Evolutionary conservation across 2,329 filamentous ascomycete genomes (phyloP), one percentile per base, ranked within the genome.

Genomic region (Claviceps arundinis): DNA sequence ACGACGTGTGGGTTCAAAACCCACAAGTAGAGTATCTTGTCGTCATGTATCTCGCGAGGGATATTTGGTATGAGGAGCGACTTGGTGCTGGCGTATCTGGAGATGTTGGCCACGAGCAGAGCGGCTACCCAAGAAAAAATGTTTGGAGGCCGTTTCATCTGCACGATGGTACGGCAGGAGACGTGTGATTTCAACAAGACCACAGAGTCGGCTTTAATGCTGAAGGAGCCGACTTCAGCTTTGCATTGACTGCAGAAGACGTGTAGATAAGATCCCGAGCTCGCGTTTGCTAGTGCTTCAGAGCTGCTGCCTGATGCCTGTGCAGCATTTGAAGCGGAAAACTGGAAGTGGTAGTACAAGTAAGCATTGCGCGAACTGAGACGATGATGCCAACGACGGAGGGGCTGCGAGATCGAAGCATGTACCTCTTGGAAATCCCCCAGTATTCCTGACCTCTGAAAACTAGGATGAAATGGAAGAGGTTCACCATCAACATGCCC

Each of bases 121-220:
- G 75, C 72, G 4, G 75, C 72, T 2, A 81, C 67, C 54, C 77
- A 81, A 48, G 79, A 72, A 0, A 68, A 59, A 37, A 73, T 68
- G 43, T 59, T 72, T 5, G 73, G 76, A 4, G 55, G 56, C 24
- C 51, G 51, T 41, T 56, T 54, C 26, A 56, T 44, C 4, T 53
- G 56, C 42, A 55, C 30, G 16, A 62, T 67, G 53, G 64, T 68
- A 54, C 67, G 59, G 55, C 74, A 71, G n/a, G 61, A 60, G 40
- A 80, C 63, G 56, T 74, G 71, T 78, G 78, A 81, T 65, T 82
- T 81, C 63, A 78, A 78, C 34, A 82, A 59, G 0, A 71, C 73
- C 40, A 75, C 64, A 1, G 76, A 76, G 0, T 63, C 62, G 19
- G 68, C 67, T 16, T 70, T 61, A n/a, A 68, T 59, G 52, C 72